phyloP scores from a whole-genome alignment of 176 grass and related monocot species.

The Oryza brachyantha region DNA sequence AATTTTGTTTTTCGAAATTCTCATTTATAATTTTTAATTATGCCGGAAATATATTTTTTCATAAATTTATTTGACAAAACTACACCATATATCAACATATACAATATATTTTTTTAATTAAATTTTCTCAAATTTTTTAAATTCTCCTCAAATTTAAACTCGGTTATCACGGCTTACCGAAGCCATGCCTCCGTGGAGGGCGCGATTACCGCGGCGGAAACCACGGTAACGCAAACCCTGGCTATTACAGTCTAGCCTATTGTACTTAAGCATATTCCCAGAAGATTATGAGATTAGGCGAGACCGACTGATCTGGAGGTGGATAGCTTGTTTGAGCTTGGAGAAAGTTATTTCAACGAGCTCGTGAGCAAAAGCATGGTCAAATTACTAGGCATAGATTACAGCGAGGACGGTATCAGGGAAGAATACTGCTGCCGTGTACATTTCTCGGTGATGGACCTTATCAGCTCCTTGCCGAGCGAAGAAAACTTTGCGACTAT shows the following conservation, averaged over 20 bases:
- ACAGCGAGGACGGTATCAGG: neutral
- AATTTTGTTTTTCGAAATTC: no score
- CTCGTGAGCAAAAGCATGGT: neutral
- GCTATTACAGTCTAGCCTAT: neutral
- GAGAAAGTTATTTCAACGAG: neutral
- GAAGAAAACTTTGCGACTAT: neutral
- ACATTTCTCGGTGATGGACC: constrained; percentile 9
- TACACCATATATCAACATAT: no score
- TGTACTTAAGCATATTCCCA: neutral
- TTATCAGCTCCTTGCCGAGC: neutral
- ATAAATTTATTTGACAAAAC: no score
- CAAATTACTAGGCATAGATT: neutral
- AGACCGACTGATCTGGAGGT: constrained; percentile 12
- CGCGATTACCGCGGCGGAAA: no score
- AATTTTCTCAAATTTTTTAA: no score
- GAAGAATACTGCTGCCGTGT: constrained; percentile 3
- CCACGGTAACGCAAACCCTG: no score
- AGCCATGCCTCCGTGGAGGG: no score
- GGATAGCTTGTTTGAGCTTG: constrained; percentile 12
- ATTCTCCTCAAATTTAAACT: no score
- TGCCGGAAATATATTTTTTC: no score
- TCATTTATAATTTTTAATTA: no score
- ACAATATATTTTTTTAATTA: no score
- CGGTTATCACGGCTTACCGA: no score
- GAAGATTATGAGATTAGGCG: constrained; percentile 6